Base-by-base conservation (phyloP, 2,329 filamentous ascomycete genomes). In the Aspergillus nomiae region DNA sequence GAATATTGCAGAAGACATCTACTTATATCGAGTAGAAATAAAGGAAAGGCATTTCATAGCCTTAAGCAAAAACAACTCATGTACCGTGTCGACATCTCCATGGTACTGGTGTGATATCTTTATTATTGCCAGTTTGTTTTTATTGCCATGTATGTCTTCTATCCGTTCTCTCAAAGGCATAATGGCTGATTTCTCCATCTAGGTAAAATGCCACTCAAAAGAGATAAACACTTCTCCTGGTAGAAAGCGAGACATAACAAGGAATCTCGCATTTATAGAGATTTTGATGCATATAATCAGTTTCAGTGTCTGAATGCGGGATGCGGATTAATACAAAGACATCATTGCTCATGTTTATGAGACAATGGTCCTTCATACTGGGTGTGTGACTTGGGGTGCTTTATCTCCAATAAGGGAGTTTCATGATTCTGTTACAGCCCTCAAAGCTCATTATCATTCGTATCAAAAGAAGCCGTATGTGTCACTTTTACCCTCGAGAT, bases 61-160 rank as follows among this genome's bases (percentile, higher is more conserved):
- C 16, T 3, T n/a, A 3, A n/a, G 19, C 3, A 7, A 10, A 2
- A n/a, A 4, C 4, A 41, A 19, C 16, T n/a, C 19, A 9, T 41
- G 4, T 41, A 41, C 16, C 16, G 7, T 4, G 2, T 41, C 7
- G 4, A 10, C 16, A 2, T 9, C n/a, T 41, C n/a, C 0, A 1
- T n/a, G 19, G 16, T 9, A 3, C 16, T 10, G 16, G 1, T n/a
- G 8, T 41, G 38, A 41, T n/a, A n/a, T 19, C 19, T 1, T n/a
- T 19, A 9, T n/a, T n/a, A n/a, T 10, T 41, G 3, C 1, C 1
- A n/a, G 8, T 6, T 16, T 16, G 12, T 6, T 1, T 7, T 2
- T 3, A n/a, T n/a, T 7, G 19, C 9, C n/a, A n/a, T 10, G 16
- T 19, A 19, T n/a, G 38, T n/a, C 16, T 9, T 9, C 0, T n/a